phyloP scores from a whole-genome alignment of 1,284 basidiomycete genomes.

The Malassezia restricta region DNA sequence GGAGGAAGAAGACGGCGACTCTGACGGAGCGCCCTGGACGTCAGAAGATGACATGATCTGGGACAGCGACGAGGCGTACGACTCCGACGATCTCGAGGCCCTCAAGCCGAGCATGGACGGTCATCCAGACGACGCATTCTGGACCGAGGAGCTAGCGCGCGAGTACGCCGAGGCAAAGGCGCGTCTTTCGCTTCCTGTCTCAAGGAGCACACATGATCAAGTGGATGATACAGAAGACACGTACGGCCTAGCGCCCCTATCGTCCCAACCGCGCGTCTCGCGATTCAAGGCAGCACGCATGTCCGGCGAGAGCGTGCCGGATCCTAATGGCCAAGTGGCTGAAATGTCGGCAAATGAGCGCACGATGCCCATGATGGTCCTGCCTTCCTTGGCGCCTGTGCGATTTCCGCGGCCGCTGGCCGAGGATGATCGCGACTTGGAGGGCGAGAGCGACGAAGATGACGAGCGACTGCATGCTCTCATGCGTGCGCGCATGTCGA shows the following conservation, averaged over 20 bases:
- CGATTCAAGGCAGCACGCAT: conserved; percentile 26
- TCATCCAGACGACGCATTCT: conserved; percentile 16
- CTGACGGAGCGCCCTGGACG: conserved; percentile 11
- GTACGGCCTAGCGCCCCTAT: conserved; percentile 21
- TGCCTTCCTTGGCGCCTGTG: conserved; percentile 18
- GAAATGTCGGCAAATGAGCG: not conserved
- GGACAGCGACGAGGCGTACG: conserved; percentile 36
- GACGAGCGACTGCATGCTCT: conserved; percentile 25
- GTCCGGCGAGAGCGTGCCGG: conserved; percentile 4
- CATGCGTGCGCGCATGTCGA: conserved; percentile 27
- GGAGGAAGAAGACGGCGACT: conserved; percentile 4
- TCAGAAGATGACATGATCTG: conserved; percentile 22
- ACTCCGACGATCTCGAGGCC: conserved; percentile 30
- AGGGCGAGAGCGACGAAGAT: conserved; percentile 31
- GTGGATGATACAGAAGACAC: conserved; percentile 1
- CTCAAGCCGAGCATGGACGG: conserved; percentile 27
- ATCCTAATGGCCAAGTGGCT: conserved; percentile 5
- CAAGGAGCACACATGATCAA: not conserved
- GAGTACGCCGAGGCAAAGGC: conserved; percentile 38
- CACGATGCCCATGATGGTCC: conserved; percentile 12
- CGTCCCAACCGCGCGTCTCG: conserved; percentile 21
- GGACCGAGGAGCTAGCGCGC: conserved; percentile 25
- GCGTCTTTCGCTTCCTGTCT: conserved; percentile 3
- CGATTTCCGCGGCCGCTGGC: conserved; percentile 8
- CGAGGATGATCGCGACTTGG: conserved; percentile 13